Conservation (phyloP, 305 asterid genomes). For the Fraxinus dipetala region DNA sequence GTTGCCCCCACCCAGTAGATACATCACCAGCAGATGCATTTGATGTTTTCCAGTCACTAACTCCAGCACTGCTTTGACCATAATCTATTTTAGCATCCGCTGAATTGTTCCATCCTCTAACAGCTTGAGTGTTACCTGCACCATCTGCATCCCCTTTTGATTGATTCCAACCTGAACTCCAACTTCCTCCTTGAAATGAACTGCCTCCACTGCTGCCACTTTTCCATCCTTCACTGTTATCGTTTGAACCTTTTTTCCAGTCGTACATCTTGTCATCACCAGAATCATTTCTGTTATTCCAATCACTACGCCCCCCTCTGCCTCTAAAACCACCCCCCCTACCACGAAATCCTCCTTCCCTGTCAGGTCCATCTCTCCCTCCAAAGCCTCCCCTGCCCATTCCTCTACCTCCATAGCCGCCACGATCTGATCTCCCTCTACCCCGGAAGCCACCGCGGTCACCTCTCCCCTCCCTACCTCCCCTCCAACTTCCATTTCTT, state of each 20-base stretch:
- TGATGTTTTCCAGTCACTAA: slow-evolving; percentile 36
- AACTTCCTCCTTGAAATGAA: slow-evolving; percentile 25
- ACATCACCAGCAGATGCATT: slow-evolving; percentile 17
- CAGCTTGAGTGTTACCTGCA: slow-evolving; percentile 24
- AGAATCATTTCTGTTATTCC: slow-evolving; percentile 60
- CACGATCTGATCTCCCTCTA: slow-evolving; percentile 51
- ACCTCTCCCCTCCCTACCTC: slow-evolving; percentile 72
- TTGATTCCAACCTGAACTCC: slow-evolving; percentile 38
- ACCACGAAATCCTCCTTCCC: slow-evolving; percentile 40
- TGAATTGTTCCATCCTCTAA: slow-evolving; percentile 19
- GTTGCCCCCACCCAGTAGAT: slow-evolving; percentile 27
- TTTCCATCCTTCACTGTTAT: slow-evolving; percentile 44
- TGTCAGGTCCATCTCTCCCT: slow-evolving; percentile 42
- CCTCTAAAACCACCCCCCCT: slow-evolving; percentile 69
- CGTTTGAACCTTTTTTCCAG: slow-evolving; percentile 39
- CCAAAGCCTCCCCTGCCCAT: slow-evolving; percentile 47
- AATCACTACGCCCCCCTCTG: slow-evolving; percentile 79
- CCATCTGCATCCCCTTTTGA: slow-evolving; percentile 32
- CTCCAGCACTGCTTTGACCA: slow-evolving; percentile 25
- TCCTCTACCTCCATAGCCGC: slow-evolving; percentile 57
- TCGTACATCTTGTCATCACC: slow-evolving; percentile 37
- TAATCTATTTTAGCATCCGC: slow-evolving; percentile 34
- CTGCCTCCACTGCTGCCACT: slow-evolving; percentile 33
- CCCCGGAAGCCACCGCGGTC: slow-evolving; percentile 71
- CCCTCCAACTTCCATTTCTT: slow-evolving; percentile 69